These are phyloP conservation scores for Purpureocillium takamizusanense DNA, from an alignment of 2,329 filamentous ascomycete species.

Conservation along the genomic window DNA sequence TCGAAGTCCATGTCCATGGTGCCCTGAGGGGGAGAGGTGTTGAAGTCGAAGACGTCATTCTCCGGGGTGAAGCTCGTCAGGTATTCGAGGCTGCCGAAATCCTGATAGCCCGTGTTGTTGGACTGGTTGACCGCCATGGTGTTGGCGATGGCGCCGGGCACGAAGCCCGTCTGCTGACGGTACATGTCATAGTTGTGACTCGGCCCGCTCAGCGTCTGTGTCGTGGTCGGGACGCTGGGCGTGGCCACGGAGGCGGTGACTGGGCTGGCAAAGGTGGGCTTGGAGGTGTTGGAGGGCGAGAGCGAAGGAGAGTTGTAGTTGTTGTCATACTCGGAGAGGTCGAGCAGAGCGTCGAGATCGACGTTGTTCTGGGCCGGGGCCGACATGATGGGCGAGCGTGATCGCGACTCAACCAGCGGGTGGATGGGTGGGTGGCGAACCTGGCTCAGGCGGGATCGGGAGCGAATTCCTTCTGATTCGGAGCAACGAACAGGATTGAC, in stretches of 20 bases:
- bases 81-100: conserved; percentile 40
- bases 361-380: conserved; percentile 35
- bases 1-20: conserved; percentile 54
- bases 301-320: conserved; percentile 52
- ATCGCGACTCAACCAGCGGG: neutral
- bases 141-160: conserved; percentile 72
- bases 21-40: conserved; percentile 52
- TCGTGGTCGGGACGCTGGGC: conserved; percentile 44
- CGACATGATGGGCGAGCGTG: conserved; percentile 21
- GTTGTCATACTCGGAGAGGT: conserved; percentile 54
- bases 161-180: conserved; percentile 89
- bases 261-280: conserved; percentile 43
- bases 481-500: too few relatives aligned
- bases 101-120: conserved; percentile 45
- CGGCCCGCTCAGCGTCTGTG: conserved; percentile 63
- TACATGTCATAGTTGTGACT: conserved; percentile 95
- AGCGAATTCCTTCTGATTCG: neutral
- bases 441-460: neutral
- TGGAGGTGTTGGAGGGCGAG: conserved; percentile 45
- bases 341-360: conserved; percentile 49
- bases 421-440: neutral
- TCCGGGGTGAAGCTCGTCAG: conserved; percentile 48
- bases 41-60: conserved; percentile 65
- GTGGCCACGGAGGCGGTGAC: conserved; percentile 43
- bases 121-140: conserved; percentile 68